Base-by-base conservation (phyloP, 1,139 yeast genomes). In the Sugiyamaella pinicola region DNA sequence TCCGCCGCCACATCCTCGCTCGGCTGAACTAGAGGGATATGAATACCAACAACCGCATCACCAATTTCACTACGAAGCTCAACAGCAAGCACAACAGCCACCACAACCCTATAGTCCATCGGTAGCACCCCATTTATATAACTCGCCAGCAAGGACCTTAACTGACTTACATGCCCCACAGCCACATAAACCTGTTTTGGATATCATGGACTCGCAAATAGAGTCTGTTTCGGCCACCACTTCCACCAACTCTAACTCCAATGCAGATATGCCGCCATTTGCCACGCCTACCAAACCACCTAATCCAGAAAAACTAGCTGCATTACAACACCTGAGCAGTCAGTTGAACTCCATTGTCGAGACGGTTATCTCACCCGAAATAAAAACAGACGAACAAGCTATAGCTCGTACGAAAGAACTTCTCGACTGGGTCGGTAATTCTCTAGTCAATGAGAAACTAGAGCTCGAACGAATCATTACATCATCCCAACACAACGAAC, bases 281-380 rank as follows among this genome's bases (percentile, higher is more conserved):
- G 13, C 45, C 8, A 18, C 43, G 34, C 49, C 49, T 12, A 24
- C 18, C 13, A 46, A 46, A 10, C 76, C 75, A 5, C 73, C 73
- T 2, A 71, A 71, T 47, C 76, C 76, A 3, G 71, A 71, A 38
- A 64, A 69, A 39, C 48, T 59, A 24, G 65, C 64, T 53, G 63
- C 69, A 15, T 45, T 67, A 17, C 59, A 55, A n/a, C 47, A 51
- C 10, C 56, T 67, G 13, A 49, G 58, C 29, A 46, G 44, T 7
- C 47, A 48, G 13, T 37, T 61, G 19, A 55, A 57, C 10, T 41
- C 53, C 4, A 41, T 53, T 3, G 53, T 60, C 1, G 51, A 55
- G 6, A 53, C 44, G 8, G 59, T 61, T 39, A 45, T 68, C 19
- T 55, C 51, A 10, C 60, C 56, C 12, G 68, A 69, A 35, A 59